Percentiles rank a stretch among this genome's conserved stretches.
Conservation (phyloP, 257 asterid species). For the Plantago major region DNA sequence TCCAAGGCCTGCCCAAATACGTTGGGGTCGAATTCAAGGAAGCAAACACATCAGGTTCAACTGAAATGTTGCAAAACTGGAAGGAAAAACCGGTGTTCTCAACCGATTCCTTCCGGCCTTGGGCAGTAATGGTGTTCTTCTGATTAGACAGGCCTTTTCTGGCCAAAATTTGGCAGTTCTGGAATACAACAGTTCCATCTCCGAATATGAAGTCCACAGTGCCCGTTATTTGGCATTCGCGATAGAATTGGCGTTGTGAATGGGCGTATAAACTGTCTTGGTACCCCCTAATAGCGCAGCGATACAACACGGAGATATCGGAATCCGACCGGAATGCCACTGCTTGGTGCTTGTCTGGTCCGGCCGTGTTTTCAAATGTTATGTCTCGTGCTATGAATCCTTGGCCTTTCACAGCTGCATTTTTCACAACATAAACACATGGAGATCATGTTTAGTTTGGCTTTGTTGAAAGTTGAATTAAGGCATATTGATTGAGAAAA, state of each 20-base stretch:
- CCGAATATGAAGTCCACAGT: slow-evolving; percentile 62
- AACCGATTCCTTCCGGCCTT: slow-evolving; percentile 33
- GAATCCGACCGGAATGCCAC: slow-evolving; percentile 56
- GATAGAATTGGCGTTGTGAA: slow-evolving; percentile 47
- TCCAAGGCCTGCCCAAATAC: slow-evolving; percentile 60
- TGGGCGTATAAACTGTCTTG: slow-evolving; percentile 63
- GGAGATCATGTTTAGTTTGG: too few relatives aligned
- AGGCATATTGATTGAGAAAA: too few relatives aligned
- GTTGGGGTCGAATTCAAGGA: slow-evolving; percentile 35
- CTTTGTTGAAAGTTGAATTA: too few relatives aligned
- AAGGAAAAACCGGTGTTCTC: slow-evolving; percentile 45
- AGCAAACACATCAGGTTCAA: slow-evolving; percentile 28
- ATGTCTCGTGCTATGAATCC: slow-evolving; percentile 59
- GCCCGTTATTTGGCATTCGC: slow-evolving; percentile 49
- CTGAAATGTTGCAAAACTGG: slow-evolving; percentile 47
- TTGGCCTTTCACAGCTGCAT: slow-evolving; percentile 52
- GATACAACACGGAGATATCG: slow-evolving; percentile 46
- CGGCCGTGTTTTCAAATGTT: slow-evolving; percentile 60
- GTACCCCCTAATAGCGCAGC: slow-evolving; percentile 48
- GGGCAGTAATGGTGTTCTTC: slow-evolving; percentile 60
- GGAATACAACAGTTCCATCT: slow-evolving; percentile 42
- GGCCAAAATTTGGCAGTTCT: slow-evolving; percentile 37
- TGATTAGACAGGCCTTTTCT: slow-evolving; percentile 46
- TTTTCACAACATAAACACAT: neutral
- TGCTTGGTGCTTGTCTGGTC: slow-evolving; percentile 58